phyloP scores from a whole-genome alignment of 345 rosid species.

The Eucalyptus sp. region DNA sequence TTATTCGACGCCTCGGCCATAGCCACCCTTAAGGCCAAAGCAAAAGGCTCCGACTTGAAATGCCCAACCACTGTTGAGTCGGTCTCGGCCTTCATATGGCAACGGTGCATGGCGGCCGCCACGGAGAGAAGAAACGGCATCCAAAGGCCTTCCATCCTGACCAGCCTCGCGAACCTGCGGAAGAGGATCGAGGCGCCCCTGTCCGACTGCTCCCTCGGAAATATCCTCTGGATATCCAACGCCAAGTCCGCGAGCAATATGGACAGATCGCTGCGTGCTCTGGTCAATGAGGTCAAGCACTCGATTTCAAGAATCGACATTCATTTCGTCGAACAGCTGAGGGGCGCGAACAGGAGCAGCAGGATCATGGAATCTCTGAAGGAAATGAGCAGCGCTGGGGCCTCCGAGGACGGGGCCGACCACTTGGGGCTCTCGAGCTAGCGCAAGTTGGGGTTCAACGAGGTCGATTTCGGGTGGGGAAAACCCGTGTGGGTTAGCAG shows the following conservation, averaged over 20 bases:
- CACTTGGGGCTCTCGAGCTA: conserved; percentile 4
- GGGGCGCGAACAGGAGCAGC: not conserved
- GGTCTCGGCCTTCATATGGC: conserved; percentile 29
- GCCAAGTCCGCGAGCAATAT: conserved; percentile 1
- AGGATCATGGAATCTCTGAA: not conserved
- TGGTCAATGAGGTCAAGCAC: conserved; percentile 1
- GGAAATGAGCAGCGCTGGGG: not conserved
- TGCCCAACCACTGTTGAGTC: conserved; percentile 17
- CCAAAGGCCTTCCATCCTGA: conserved; percentile 14
- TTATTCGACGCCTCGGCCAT: conserved; percentile 11
- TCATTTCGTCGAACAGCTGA: not conserved
- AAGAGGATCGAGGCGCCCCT: conserved; percentile 2
- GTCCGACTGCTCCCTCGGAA: conserved; percentile 24
- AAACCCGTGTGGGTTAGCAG: conserved; percentile 9
- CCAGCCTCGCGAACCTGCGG: conserved; percentile 21
- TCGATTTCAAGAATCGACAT: not conserved
- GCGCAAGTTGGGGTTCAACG: conserved; percentile 7
- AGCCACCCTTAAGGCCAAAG: conserved; percentile 2
- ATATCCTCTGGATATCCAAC: conserved; percentile 15
- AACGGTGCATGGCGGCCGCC: not conserved
- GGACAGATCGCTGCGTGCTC: conserved; percentile 20
- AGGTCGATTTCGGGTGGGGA: conserved; percentile 22
- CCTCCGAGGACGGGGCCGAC: not conserved
- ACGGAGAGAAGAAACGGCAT: not conserved
- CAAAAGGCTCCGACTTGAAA: not conserved